Base-by-base conservation (phyloP, 176 grass and related monocot genomes). In the Bothriochloa decipiens region DNA sequence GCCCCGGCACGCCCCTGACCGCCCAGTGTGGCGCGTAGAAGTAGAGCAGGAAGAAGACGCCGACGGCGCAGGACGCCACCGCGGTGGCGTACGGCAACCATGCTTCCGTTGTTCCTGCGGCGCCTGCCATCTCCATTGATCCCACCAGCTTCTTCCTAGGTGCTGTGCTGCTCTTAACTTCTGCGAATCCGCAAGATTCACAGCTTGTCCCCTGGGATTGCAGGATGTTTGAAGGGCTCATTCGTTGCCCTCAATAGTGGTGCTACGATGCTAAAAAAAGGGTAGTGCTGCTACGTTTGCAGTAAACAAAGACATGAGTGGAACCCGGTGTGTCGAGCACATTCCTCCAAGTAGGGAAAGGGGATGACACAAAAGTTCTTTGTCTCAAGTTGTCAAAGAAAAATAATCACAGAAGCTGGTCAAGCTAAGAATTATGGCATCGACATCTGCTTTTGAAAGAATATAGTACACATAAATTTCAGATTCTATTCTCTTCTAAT, bases 1-100 rank as follows among this genome's bases (percentile, higher is more conserved):
- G 86, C 32, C 91, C 91, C 11, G 91, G 94, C 66, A 96, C 88
- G 5, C 63, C 73, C 46, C 91, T 75, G 49, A 96, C 49, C 12
- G 36, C 82, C 86, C 88, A 96, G 72, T 77, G 89, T 18, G 88
- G 94, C 49, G 85, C 79, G 83, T 93, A 96, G 73, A 89, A 91
- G 86, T 96, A 91, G 26, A 93, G 41, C n/a, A 89, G 16, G 29
- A 86, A 85, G 29, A 89, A 45, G 39, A 88, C 50, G 73, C 50
- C 78, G 69, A 68, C 72, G 71, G 81, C 46, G 62, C 76, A 81
- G 71, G 78, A 65, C 32, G 57, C 43, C 81, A 39, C 8, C 37
- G 65, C 49, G 64, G 72, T 45, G 55, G 74, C 8, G 75, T 41
- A 86, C 43, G 78, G 46, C 32, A 87, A 10, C 82, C 67, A 85